Evolutionary conservation across 306 rosid species (phyloP), one percentile per base, ranked within the genome.

Genomic region (Medicago lupulina): DNA sequence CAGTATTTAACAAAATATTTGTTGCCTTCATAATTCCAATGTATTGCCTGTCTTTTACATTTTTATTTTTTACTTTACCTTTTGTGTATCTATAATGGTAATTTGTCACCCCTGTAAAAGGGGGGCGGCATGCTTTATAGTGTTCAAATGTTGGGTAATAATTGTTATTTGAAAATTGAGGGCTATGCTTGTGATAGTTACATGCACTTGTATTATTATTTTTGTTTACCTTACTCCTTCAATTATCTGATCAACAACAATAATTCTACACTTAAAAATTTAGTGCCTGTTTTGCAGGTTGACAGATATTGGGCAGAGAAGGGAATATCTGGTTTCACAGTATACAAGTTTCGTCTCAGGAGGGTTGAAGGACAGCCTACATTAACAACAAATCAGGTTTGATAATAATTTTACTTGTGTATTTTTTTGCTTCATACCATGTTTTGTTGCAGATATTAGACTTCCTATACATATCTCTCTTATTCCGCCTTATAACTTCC

Each of bases 281-380:
- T 18, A 57, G 39, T 60, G 28, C 53, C 18, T 64, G 53, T 43
- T 75, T 82, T 82, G 53, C 84, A 95, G 98, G 99, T 95, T 78
- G 90, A 84, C 63, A 67, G 83, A 16, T 88, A 85, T 82, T 92
- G 99, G 99, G 93, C 91, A 23, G 99, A 92, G 67, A 90, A 92
- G 86, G 99, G 99, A 80, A 72, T 90, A 69, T 89, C 99, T 77
- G 99, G 99, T 46, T 95, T 85, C 84, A 95, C 96, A 7, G 96
- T 95, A 36, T 95, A 57, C 43, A 95, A 95, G 87, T 95, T 71
- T 87, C 86, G 97, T 65, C 91, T 95, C 58, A 86, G 82, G 90
- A 93, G 99, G 75, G 78, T 89, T 21, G 96, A 88, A 39, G 98
- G 92, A 71, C 99, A 95, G 73, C 89, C 98, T 68, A 31, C 71